Evolutionary conservation across 2,329 filamentous ascomycete species (phyloP).

Genomic region (Sarocladium kiliense): DNA sequence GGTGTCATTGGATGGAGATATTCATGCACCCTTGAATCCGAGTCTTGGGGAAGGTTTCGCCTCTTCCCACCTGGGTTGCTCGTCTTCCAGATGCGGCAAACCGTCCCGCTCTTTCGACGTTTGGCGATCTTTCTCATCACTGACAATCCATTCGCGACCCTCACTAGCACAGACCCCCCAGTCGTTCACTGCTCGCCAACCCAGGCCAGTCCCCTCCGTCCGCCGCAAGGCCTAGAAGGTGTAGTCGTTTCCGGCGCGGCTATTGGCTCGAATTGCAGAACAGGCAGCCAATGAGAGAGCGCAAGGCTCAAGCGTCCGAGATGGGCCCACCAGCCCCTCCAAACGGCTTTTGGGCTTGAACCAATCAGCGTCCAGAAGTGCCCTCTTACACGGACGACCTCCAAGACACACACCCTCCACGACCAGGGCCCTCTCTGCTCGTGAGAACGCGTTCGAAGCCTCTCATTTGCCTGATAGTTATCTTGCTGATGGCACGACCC

Average conservation of each 20-base stretch:
- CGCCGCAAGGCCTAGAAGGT: background rate
- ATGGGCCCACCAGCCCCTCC: background rate
- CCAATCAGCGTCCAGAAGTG: conserved; percentile 20
- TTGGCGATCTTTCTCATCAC: background rate
- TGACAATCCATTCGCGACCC: background rate
- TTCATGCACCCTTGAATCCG: background rate
- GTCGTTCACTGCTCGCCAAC: background rate
- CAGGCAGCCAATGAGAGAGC: background rate
- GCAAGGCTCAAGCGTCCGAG: background rate
- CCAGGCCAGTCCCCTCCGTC: background rate
- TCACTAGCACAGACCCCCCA: background rate
- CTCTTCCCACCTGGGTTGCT: background rate
- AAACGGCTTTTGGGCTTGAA: background rate
- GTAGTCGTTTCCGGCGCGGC: background rate
- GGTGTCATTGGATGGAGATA: background rate
- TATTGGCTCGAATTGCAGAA: background rate
- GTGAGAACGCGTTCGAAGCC: background rate
- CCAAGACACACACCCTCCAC: conserved; percentile 5
- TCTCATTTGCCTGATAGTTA: conserved; percentile 9
- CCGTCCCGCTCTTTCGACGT: conserved; percentile 1
- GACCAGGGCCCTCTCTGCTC: background rate
- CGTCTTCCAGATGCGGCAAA: background rate
- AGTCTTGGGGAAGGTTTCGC: background rate
- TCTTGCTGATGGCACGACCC: background rate
- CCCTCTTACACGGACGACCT: conserved; percentile 14